Evolutionary conservation across 1,284 basidiomycete species (phyloP).

Genomic region (Tylopilus orsonianus): DNA sequence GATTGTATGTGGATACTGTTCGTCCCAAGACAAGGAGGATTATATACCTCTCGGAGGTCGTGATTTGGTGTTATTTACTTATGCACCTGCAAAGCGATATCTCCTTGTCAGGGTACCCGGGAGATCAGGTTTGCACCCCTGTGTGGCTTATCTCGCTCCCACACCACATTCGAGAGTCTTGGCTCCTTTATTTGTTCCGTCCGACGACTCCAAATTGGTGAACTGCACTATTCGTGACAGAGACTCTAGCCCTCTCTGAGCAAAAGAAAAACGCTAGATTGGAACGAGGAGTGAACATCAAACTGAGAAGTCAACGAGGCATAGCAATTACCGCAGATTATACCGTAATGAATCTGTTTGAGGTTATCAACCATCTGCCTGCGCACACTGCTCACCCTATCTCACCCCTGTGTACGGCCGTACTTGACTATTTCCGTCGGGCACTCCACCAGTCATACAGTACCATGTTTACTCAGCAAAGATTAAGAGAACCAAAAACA

Average conservation of each 20-base stretch:
- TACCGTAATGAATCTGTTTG: not conserved
- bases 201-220: not conserved
- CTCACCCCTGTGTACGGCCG: no score
- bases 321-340: not conserved
- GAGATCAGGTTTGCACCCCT: not conserved
- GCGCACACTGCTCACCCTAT: no score
- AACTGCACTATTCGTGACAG: no score
- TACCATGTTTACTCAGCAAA: not conserved
- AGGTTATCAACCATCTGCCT: no score
- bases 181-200: not conserved
- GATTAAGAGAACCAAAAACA: not conserved
- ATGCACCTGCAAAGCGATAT: not conserved
- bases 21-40: not conserved
- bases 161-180: not conserved
- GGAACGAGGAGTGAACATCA: no score
- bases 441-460: not conserved
- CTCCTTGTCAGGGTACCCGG: not conserved
- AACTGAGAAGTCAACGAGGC: not conserved
- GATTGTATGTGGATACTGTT: not conserved
- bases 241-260: no score
- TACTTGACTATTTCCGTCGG: not conserved
- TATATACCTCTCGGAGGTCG: constrained; percentile 11
- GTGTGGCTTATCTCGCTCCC: not conserved
- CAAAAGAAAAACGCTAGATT: no score
- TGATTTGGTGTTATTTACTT: constrained; percentile 15